These are phyloP conservation scores for Monoraphidium neglectum DNA, from an alignment of 139 green algal genomes.

Conservation along the genomic window DNA sequence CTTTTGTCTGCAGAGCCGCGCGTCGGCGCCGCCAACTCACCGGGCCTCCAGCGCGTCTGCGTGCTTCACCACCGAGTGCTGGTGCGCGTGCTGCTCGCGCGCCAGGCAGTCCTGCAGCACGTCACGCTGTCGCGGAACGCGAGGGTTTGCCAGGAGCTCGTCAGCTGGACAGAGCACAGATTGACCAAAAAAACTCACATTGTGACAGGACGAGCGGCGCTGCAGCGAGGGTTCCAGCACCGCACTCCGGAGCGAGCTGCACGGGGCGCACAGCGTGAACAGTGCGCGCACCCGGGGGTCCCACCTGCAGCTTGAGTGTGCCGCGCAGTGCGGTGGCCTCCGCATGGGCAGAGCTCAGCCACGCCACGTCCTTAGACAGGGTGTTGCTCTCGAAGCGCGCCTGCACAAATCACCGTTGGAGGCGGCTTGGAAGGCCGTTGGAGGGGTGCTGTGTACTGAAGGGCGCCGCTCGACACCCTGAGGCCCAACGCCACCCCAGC, in stretches of 20 bases:
- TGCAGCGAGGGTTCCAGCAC: no score
- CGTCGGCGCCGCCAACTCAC: no score
- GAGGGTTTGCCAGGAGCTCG: neutral
- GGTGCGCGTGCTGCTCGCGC: slow-evolving; percentile 49
- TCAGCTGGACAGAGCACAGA: no score
- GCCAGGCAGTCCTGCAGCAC: slow-evolving; percentile 21
- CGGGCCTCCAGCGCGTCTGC: slow-evolving; percentile 46
- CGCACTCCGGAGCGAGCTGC: no score
- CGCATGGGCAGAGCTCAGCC: slow-evolving; percentile 18
- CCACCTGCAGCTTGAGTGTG: slow-evolving; percentile 9
- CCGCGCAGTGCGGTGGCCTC: slow-evolving; percentile 6
- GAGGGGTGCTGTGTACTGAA: no score
- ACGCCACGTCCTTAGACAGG: slow-evolving; percentile 14
- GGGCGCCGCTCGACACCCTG: no score
- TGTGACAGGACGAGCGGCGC: neutral
- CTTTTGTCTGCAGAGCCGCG: no score
- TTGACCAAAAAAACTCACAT: neutral
- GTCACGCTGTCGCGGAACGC: neutral
- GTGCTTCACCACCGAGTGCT: slow-evolving; percentile 47
- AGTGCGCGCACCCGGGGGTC: no score
- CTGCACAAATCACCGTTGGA: no score
- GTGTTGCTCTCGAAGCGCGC: neutral
- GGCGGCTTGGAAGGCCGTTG: no score
- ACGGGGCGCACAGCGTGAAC: no score
- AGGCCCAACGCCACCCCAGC: no score